Base-by-base conservation (phyloP, 805 yeast species). In the Schwanniomyces occidentalis region DNA sequence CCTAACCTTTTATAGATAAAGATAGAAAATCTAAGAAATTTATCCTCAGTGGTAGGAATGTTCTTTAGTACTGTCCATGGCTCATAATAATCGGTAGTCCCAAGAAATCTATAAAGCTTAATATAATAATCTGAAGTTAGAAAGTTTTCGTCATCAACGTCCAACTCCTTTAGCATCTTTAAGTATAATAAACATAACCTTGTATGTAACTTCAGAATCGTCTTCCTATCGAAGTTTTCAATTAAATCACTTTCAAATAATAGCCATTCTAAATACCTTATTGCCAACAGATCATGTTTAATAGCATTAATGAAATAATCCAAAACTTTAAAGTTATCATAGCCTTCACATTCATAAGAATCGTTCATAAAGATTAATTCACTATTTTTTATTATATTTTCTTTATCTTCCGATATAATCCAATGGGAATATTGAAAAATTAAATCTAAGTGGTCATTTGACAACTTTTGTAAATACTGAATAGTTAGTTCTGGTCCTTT, bases 361-460 rank as follows among this genome's bases (percentile, higher is more conserved):
- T 82, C 83, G 37, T 75, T 78, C 71, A 86, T 69, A 45, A 89
- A 89, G 0, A 91, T 66, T 14, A 62, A 41, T 36, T 55, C 46
- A 22, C 75, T 75, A 49, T 66, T 58, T 7, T 61, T 41, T n/a
- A 22, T 12, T 33, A 65, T 61, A n/a, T 40, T 28, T 5, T 50
- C 37, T 1, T 38, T 34, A 10, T 47, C 35, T 21, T 55, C 63
- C 1, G 52, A 47, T 25, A 83, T 58, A 6, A 82, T 69, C 75
- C 80, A 75, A 15, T 61, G 48, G 0, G 85, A 55, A 52, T 71
- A 82, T 39, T 78, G 60, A 27, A 87, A 71, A 1, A 87, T 69
- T 10, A 84, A 54, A 12, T 72, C 75, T 9, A 83, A 43, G 26
- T 76, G 41, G 1, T 69, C 64, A 38, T 71, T 62, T 3, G 69